Evolutionary conservation across 2,329 filamentous ascomycete genomes (phyloP).

Genomic region (Malbranchea cinnamomea): DNA sequence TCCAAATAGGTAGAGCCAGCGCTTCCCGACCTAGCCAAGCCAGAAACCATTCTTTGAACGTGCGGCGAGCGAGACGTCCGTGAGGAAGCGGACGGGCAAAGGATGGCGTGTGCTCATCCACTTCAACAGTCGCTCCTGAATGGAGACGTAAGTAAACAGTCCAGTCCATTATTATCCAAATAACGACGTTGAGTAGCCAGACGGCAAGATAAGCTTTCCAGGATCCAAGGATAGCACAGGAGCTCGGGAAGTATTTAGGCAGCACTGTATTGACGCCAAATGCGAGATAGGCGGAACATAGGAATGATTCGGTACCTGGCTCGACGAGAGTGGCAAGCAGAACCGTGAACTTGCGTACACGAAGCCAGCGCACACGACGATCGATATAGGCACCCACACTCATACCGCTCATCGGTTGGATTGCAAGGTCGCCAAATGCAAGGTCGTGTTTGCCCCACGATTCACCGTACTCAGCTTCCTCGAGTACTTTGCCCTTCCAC

Average conservation of each 20-base stretch:
- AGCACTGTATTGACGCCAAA: constrained; percentile 59
- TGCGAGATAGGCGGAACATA: constrained; percentile 68
- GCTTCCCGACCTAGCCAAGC: constrained; percentile 77
- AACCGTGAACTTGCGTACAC: constrained; percentile 90
- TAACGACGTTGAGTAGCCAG: constrained; percentile 50
- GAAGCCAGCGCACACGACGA: constrained; percentile 74
- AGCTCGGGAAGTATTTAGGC: constrained; percentile 43
- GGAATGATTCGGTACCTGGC: constrained; percentile 74
- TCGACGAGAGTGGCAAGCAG: constrained; percentile 78
- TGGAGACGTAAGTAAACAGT: constrained; percentile 60
- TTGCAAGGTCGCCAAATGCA: constrained; percentile 68
- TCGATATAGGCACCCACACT: constrained; percentile 61
- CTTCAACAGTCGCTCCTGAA: constrained; percentile 52
- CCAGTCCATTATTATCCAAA: constrained; percentile 67
- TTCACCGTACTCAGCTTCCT: constrained; percentile 23
- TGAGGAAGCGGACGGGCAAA: constrained; percentile 46
- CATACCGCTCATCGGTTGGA: constrained; percentile 81
- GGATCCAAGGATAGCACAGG: too few relatives aligned
- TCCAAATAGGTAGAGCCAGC: constrained; percentile 78
- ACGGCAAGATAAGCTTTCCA: constrained; percentile 51
- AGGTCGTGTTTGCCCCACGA: constrained; percentile 63
- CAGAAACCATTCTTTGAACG: constrained; percentile 55
- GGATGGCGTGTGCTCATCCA: constrained; percentile 55
- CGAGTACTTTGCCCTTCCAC: constrained; percentile 44
- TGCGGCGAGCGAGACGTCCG: constrained; percentile 34